These are phyloP conservation scores for Dendrobium chrysotoxum DNA, from an alignment of 106 monocot species.

Conservation along the genomic window DNA sequence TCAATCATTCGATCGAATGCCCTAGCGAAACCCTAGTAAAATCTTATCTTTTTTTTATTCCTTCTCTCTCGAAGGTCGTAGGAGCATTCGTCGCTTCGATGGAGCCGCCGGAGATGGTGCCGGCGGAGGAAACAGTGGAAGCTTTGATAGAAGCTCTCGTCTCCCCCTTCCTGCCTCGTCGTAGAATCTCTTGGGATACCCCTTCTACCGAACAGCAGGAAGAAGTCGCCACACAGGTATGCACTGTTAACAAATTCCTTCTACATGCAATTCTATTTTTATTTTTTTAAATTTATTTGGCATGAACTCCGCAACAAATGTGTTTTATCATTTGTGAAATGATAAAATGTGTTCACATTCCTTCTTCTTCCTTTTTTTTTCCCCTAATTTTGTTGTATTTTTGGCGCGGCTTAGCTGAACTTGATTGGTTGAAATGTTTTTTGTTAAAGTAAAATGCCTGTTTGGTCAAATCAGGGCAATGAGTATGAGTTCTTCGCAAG, in stretches of 20 bases:
- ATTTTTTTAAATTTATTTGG: background rate
- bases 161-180: conserved; percentile 36
- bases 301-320: background rate
- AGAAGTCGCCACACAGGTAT: conserved; percentile 55
- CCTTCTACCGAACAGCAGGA: conserved; percentile 31
- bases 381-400: background rate
- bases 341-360: background rate
- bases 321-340: background rate
- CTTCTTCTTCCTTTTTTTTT: background rate
- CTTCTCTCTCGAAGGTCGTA: background rate
- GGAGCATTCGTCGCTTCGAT: background rate
- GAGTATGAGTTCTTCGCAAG: background rate
- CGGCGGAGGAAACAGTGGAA: conserved; percentile 49
- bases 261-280: background rate
- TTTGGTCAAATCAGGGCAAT: background rate
- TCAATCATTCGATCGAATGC: background rate
- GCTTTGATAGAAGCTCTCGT: conserved; percentile 53
- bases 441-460: background rate
- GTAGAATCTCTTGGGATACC: background rate
- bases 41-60: background rate
- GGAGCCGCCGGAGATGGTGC: conserved; percentile 3
- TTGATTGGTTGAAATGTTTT: background rate
- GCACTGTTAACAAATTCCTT: background rate
- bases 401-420: no score
- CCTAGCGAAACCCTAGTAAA: background rate